These are phyloP conservation scores for Paecilomyces variotii DNA, from an alignment of 2,329 filamentous ascomycete species.

Conservation along the genomic window DNA sequence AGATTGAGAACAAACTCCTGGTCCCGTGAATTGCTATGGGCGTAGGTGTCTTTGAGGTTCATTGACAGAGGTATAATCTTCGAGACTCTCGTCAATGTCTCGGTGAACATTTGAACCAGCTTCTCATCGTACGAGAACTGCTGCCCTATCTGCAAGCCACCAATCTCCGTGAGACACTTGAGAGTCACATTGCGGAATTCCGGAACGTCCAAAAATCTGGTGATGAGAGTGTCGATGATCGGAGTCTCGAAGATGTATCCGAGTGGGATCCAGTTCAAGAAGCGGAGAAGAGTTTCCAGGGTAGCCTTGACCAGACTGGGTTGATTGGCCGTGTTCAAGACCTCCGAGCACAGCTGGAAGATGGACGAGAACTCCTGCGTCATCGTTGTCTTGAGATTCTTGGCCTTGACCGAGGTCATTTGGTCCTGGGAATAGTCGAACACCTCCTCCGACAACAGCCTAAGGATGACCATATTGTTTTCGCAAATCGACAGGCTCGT, in stretches of 20 bases:
- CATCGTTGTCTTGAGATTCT: constrained; percentile 97
- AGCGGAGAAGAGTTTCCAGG: constrained; percentile 86
- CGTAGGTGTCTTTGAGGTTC: constrained; percentile 86
- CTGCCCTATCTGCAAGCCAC: constrained; percentile 76
- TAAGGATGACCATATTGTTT: constrained; percentile 98
- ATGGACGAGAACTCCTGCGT: constrained; percentile 97
- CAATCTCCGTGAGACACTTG: constrained; percentile 96
- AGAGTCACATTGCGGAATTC: constrained; percentile 96
- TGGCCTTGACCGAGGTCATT: constrained; percentile 97
- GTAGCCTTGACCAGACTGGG: constrained; percentile 91
- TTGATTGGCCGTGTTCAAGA: constrained; percentile 82
- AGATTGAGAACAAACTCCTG: constrained; percentile 98
- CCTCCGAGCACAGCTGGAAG: constrained; percentile 94
- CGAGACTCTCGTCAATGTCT: constrained; percentile 85
- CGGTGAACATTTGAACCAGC: constrained; percentile 96
- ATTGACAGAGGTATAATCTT: constrained; percentile 86
- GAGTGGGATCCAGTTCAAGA: constrained; percentile 97
- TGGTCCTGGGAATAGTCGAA: constrained; percentile 98
- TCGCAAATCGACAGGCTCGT: constrained; percentile 96
- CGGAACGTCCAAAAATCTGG: constrained; percentile 82
- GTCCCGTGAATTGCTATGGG: constrained; percentile 81
- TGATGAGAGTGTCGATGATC: constrained; percentile 88
- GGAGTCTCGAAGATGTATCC: constrained; percentile 98
- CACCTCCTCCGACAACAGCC: constrained; percentile 91
- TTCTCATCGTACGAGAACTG: constrained; percentile 82